These are phyloP conservation scores for Stachybotrys echinatus DNA, from an alignment of 2,329 filamentous ascomycete species.

Conservation along the genomic window DNA sequence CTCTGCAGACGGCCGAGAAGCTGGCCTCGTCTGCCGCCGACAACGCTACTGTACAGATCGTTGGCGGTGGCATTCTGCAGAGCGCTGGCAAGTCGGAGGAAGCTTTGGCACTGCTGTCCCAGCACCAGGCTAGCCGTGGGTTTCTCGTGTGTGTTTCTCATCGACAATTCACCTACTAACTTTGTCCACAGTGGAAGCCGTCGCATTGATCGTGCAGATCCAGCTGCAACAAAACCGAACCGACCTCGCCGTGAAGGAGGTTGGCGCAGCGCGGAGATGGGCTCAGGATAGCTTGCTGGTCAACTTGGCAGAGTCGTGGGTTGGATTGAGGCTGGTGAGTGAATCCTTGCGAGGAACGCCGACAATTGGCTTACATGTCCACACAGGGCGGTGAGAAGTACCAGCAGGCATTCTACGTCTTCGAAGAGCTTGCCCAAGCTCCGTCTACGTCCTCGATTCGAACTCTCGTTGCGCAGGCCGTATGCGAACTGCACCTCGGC, in stretches of 20 bases:
- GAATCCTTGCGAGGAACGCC: neutral
- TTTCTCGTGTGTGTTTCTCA: slow-evolving; percentile 13
- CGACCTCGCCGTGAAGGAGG: slow-evolving; percentile 87
- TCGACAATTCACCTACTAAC: slow-evolving; percentile 16
- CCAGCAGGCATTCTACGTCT: slow-evolving; percentile 96
- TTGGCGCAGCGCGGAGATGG: slow-evolving; percentile 80
- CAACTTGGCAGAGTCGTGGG: slow-evolving; percentile 94
- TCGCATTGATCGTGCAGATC: slow-evolving; percentile 87
- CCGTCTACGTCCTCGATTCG: slow-evolving; percentile 72
- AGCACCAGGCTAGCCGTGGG: slow-evolving; percentile 83
- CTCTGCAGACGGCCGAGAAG: slow-evolving; percentile 58
- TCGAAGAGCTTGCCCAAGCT: slow-evolving; percentile 88
- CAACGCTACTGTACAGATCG: slow-evolving; percentile 74
- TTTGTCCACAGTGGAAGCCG: slow-evolving; percentile 60
- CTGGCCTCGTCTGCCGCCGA: slow-evolving; percentile 63
- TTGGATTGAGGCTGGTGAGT: slow-evolving; percentile 75
- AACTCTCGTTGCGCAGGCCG: slow-evolving; percentile 79
- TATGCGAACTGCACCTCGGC: slow-evolving; percentile 87
- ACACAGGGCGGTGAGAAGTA: slow-evolving; percentile 85
- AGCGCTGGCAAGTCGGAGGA: slow-evolving; percentile 77
- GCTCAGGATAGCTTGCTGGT: slow-evolving; percentile 91
- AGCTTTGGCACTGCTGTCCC: slow-evolving; percentile 70
- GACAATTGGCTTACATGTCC: neutral
- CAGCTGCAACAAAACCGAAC: slow-evolving; percentile 87
- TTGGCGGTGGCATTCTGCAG: slow-evolving; percentile 78